A percentile compares a stretch with the other conserved stretches of the same genome.
These are phyloP conservation scores for Boletellus ananas DNA, from an alignment of 768 basidiomycete species.

Conservation along the genomic window DNA sequence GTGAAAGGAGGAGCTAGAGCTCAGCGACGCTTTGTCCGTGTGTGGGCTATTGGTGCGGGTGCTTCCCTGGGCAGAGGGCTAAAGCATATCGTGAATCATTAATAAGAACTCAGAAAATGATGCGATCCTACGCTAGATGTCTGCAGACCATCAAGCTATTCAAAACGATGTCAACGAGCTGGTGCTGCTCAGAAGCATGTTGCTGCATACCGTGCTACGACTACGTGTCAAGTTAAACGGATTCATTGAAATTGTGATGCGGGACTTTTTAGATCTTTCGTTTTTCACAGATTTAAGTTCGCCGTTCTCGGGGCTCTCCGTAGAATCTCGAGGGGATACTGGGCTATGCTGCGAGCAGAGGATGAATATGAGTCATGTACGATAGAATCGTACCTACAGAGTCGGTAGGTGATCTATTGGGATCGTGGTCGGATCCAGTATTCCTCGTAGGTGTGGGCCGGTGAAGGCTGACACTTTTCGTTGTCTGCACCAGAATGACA, in stretches of 20 bases:
- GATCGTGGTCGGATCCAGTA: neutral
- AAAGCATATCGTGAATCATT: neutral
- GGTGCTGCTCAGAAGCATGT: neutral
- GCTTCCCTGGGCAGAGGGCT: constrained; percentile 6
- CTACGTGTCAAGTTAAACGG: neutral
- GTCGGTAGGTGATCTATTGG: neutral
- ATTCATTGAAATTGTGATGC: neutral
- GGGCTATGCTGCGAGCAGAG: neutral
- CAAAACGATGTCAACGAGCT: neutral
- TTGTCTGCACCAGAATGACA: neutral
- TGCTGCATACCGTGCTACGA: neutral
- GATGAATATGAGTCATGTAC: neutral
- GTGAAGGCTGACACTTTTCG: neutral
- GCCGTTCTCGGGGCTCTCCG: neutral
- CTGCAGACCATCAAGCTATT: neutral
- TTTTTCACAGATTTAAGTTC: neutral
- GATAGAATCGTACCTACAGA: neutral
- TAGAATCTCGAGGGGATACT: neutral
- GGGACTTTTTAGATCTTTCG: neutral
- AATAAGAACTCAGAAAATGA: neutral
- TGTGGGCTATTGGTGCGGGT: neutral
- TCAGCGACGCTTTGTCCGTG: neutral
- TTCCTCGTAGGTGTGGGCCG: neutral
- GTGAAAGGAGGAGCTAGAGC: neutral
- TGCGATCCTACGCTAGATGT: constrained; percentile 4